These are phyloP conservation scores for Amylostereum areolatum DNA, from an alignment of 1,284 basidiomycete genomes.

Conservation along the genomic window DNA sequence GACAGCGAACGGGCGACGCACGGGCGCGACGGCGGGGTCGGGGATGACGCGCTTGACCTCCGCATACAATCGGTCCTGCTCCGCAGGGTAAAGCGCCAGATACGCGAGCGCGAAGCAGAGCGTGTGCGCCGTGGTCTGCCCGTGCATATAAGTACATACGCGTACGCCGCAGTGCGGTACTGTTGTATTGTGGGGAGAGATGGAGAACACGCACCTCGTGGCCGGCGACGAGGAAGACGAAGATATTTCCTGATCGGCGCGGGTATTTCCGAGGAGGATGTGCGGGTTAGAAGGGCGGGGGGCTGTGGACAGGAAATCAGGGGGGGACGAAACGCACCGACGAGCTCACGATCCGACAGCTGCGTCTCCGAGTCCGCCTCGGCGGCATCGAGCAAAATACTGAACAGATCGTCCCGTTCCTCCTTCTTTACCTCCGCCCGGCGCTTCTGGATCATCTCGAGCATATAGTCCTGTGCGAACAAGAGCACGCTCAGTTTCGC, in stretches of 20 bases:
- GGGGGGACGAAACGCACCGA: constrained; percentile 31
- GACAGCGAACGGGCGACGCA: constrained; percentile 18
- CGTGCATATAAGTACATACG: too few species aligned
- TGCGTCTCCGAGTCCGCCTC: constrained; percentile 25
- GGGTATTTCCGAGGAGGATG: too few species aligned
- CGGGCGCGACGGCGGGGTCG: constrained; percentile 33
- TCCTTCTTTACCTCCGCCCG: constrained; percentile 30
- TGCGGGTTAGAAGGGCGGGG: neutral
- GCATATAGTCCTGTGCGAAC: constrained; percentile 38
- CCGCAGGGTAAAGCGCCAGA: constrained; percentile 48
- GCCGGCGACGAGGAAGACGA: constrained; percentile 53
- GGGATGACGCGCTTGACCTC: constrained; percentile 41
- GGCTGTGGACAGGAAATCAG: neutral
- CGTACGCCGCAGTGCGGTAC: too few species aligned
- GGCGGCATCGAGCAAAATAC: constrained; percentile 46
- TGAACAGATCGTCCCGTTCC: constrained; percentile 49
- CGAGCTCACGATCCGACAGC: constrained; percentile 42
- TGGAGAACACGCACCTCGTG: constrained; percentile 41
- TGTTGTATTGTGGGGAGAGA: constrained; percentile 1
- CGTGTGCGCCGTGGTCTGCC: constrained; percentile 47
- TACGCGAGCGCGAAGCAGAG: constrained; percentile 51
- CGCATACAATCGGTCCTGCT: constrained; percentile 54
- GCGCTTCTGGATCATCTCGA: constrained; percentile 48
- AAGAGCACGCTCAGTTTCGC: too few species aligned
- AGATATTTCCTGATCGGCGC: constrained; percentile 52